Base-by-base conservation (phyloP, 495 filamentous ascomycete species). In the Neohortaea acidophila region DNA sequence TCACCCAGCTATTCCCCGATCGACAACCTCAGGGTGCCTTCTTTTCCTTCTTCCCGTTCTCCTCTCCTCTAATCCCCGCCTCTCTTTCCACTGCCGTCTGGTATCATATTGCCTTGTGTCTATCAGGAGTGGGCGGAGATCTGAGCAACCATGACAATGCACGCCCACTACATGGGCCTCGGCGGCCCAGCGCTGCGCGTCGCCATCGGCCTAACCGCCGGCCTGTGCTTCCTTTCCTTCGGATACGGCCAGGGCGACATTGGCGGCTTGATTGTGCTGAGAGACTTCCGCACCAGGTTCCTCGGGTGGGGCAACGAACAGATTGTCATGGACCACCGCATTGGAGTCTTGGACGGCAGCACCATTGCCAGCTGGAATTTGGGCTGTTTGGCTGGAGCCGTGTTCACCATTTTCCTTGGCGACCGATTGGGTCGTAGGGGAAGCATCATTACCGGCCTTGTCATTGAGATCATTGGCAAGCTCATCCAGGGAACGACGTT, bases 401-500 rank as follows among this genome's bases (percentile, higher is more conserved):
- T 84, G 38, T 44, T 75, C 38, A 71, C 69, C 17, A 76, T 84
- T 46, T 79, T 72, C 45, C 66, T 81, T 45, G 76, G 79, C 36
- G 75, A 84, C 45, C 62, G 62, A 1, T 70, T 82, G 12, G 80
- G 79, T 17, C 70, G 80, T 10, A 69, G 69, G 47, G 70, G 67
- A 51, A 78, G 75, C 23, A 80, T 84, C 51, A 75, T 84, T 39
- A 40, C 73, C 13, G 78, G 80, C 14, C 76, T 76, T 4, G 48
- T 62, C n/a, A 73, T 84, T 48, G 77, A 83, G 70, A 54, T 75
- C 4, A 53, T 87, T 36, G 79, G 80, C 19, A 77, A 76, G 10
- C 55, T 67, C 19, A 56, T 84, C 21, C 79, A 84, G 52, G 61
- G 63, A 14, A 71, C 69, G 5, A 65, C 79, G 1, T 76, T 63